Evolutionary conservation across 1,139 yeast genomes (phyloP).

Genomic region (Geotrichum phurueaensis): DNA sequence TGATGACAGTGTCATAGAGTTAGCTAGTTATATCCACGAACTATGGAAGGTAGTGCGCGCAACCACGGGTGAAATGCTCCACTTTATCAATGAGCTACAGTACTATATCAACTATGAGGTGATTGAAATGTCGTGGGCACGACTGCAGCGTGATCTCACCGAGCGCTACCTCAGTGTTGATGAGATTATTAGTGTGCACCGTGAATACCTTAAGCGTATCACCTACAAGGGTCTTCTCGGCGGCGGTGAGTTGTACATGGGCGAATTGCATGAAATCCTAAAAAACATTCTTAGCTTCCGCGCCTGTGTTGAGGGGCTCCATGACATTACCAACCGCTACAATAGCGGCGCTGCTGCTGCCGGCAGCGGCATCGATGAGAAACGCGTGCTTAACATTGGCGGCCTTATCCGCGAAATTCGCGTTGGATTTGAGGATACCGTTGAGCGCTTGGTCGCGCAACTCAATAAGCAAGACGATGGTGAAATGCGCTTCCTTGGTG

Average conservation of each 20-base stretch:
- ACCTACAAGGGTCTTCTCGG: constrained; percentile 37
- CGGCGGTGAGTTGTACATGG: constrained; percentile 30
- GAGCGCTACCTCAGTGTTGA: constrained; percentile 32
- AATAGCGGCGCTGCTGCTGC: constrained; percentile 6
- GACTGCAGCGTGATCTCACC: constrained; percentile 28
- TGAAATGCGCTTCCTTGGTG: constrained; percentile 37
- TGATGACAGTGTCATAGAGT: not conserved
- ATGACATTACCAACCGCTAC: constrained; percentile 21
- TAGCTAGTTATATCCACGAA: constrained; percentile 4
- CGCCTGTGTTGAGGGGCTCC: constrained; percentile 26
- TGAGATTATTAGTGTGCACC: constrained; percentile 35
- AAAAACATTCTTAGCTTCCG: constrained; percentile 30
- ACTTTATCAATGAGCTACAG: constrained; percentile 37
- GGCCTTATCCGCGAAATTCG: constrained; percentile 20
- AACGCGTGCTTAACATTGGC: constrained; percentile 18
- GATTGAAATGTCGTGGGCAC: constrained; percentile 38
- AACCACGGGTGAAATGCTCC: constrained; percentile 35
- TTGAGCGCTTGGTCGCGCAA: constrained; percentile 27
- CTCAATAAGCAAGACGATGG: constrained; percentile 31
- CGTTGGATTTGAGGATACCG: constrained; percentile 24
- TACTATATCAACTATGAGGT: constrained; percentile 38
- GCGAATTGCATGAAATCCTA: constrained; percentile 35
- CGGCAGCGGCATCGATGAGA: constrained; percentile 4
- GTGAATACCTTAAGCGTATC: constrained; percentile 33
- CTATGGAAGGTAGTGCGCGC: constrained; percentile 32